Evolutionary conservation across 169 alveolate genomes (phyloP).

Genomic region (Perkinsus chesapeaki): DNA sequence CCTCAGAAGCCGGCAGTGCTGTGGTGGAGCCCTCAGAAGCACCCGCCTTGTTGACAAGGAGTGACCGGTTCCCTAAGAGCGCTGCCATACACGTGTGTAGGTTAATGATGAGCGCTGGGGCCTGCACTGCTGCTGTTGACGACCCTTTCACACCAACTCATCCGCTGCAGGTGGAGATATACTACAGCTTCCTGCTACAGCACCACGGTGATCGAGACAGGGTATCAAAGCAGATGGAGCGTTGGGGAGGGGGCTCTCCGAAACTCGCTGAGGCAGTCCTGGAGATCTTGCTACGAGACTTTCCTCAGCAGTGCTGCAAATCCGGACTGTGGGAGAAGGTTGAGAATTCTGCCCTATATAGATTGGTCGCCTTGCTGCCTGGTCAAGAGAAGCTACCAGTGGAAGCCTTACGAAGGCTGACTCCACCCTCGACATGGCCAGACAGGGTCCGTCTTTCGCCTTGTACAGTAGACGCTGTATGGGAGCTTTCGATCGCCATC

Average conservation of each 20-base stretch:
- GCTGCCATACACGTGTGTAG: neutral
- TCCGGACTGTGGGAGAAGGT: neutral
- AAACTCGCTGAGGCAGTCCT: neutral
- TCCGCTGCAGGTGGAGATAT: neutral
- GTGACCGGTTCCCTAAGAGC: neutral
- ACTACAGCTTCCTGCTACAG: neutral
- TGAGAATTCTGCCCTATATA: neutral
- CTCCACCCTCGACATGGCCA: neutral
- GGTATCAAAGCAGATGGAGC: neutral
- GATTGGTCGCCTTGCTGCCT: neutral
- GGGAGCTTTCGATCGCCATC: neutral
- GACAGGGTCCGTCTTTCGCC: neutral
- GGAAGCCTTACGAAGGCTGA: neutral
- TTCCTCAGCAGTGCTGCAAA: neutral
- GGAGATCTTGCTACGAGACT: neutral
- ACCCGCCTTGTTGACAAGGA: neutral
- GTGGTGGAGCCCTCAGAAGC: neutral
- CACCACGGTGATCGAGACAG: neutral
- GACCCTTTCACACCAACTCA: neutral
- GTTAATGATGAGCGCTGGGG: neutral
- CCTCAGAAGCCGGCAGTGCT: neutral
- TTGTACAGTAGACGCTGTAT: neutral
- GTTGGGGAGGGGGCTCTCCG: neutral
- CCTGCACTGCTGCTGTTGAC: neutral
- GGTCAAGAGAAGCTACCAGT: neutral